phyloP scores from a whole-genome alignment of 2,329 filamentous ascomycete genomes.

The Phaeosphaeriaceae sp. region DNA sequence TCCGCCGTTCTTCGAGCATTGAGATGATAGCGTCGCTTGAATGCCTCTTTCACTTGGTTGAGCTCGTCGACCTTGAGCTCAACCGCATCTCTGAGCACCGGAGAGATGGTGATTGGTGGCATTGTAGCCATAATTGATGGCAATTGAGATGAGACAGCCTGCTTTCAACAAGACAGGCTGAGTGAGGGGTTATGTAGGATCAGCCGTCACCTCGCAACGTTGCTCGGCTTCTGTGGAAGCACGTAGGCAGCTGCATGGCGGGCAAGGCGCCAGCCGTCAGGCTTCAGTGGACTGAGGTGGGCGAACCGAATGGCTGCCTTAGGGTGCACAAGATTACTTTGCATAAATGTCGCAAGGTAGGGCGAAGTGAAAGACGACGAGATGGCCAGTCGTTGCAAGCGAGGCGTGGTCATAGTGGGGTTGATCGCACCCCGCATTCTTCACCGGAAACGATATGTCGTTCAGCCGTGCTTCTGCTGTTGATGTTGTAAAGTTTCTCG shows the following conservation, averaged over 20 bases:
- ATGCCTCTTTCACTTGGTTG: constrained; percentile 58
- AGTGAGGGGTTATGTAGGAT: constrained; percentile 11
- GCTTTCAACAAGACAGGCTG: background rate
- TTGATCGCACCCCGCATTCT: constrained; percentile 3
- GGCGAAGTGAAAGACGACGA: background rate
- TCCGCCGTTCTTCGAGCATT: constrained; percentile 33
- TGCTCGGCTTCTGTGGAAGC: constrained; percentile 4
- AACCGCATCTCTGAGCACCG: constrained; percentile 27
- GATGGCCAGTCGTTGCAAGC: constrained; percentile 6
- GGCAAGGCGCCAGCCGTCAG: constrained; percentile 7
- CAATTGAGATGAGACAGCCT: background rate
- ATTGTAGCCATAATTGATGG: constrained; percentile 6
- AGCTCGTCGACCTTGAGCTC: constrained; percentile 62
- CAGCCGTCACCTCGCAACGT: background rate
- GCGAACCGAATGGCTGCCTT: constrained; percentile 5
- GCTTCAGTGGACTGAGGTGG: background rate
- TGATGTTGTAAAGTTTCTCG: too few species aligned
- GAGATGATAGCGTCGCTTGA: constrained; percentile 54
- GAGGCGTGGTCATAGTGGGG: constrained; percentile 1
- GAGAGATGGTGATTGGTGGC: constrained; percentile 19
- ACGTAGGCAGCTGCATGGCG: constrained; percentile 15
- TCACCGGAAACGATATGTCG: background rate
- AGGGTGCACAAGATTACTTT: constrained; percentile 17
- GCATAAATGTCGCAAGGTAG: constrained; percentile 13
- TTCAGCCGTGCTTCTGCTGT: too few species aligned